Conservation (phyloP, 1,284 basidiomycete genomes). For the Marasmius tenuissimus region DNA sequence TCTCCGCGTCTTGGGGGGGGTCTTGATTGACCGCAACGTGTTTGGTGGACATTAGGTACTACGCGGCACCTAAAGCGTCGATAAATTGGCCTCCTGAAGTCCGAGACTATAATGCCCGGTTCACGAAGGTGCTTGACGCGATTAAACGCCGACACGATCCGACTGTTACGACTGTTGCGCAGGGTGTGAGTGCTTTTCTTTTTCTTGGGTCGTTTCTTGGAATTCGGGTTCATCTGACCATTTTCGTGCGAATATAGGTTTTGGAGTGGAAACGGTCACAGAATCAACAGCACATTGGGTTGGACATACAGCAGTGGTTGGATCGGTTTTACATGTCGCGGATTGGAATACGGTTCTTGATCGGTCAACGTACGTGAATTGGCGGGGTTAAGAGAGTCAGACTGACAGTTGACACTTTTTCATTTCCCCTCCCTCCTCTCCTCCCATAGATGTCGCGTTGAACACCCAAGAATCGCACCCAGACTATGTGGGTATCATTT, state of each 20-base stretch:
- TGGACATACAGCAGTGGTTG: slow-evolving; percentile 93
- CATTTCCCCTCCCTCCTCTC: not conserved
- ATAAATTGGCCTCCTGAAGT: slow-evolving; percentile 91
- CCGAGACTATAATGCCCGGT: slow-evolving; percentile 89
- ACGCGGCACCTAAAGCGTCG: slow-evolving; percentile 62
- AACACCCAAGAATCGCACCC: slow-evolving; percentile 88
- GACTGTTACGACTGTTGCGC: slow-evolving; percentile 95
- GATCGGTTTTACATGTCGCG: slow-evolving; percentile 98
- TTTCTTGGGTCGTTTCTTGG: not conserved
- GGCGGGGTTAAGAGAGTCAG: too few relatives aligned
- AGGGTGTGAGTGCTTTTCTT: slow-evolving; percentile 66
- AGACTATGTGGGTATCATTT: slow-evolving; percentile 98
- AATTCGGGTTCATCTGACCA: not conserved
- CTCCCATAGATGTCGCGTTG: slow-evolving; percentile 76
- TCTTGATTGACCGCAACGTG: slow-evolving; percentile 4
- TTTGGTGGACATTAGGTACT: slow-evolving; percentile 65
- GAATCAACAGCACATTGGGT: slow-evolving; percentile 68
- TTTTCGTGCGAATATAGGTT: not conserved
- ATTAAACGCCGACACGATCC: slow-evolving; percentile 98
- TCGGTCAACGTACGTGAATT: slow-evolving; percentile 78
- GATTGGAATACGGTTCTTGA: slow-evolving; percentile 95
- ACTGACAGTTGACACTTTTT: too few relatives aligned
- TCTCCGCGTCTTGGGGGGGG: slow-evolving; percentile 3
- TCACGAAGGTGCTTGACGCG: slow-evolving; percentile 84
- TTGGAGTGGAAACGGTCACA: slow-evolving; percentile 75